phyloP scores from a whole-genome alignment of 2,329 filamentous ascomycete species.

The Beauveria medogensis region DNA sequence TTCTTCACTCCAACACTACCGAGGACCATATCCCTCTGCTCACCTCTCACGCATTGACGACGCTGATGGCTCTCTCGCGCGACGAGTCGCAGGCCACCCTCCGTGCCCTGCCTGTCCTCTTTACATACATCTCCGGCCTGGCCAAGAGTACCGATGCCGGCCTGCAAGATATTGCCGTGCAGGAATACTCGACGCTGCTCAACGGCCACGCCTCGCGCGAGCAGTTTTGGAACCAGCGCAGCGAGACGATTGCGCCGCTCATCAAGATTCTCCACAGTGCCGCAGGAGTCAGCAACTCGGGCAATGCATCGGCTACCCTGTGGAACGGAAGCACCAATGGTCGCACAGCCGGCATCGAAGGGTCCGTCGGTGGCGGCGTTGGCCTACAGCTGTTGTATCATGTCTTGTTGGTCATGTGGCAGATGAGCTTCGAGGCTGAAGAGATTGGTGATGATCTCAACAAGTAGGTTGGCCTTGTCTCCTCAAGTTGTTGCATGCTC shows the following conservation, averaged over 20 bases:
- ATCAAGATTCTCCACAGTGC: slow-evolving; percentile 75
- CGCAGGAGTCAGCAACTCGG: slow-evolving; percentile 62
- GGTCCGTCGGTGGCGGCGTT: slow-evolving; percentile 67
- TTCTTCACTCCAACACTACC: slow-evolving; percentile 68
- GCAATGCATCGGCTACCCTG: slow-evolving; percentile 49
- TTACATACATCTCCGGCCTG: slow-evolving; percentile 77
- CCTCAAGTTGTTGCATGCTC: slow-evolving; percentile 10
- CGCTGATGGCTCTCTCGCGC: slow-evolving; percentile 62
- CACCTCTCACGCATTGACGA: slow-evolving; percentile 78
- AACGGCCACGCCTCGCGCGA: slow-evolving; percentile 65
- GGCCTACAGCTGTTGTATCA: slow-evolving; percentile 91
- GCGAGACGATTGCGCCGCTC: slow-evolving; percentile 75
- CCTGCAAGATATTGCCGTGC: slow-evolving; percentile 90
- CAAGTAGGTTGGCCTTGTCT: slow-evolving; percentile 51
- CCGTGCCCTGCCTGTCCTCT: slow-evolving; percentile 71
- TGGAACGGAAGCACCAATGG: slow-evolving; percentile 48
- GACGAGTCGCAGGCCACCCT: slow-evolving; percentile 58
- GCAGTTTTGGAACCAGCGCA: slow-evolving; percentile 85
- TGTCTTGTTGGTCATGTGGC: slow-evolving; percentile 88
- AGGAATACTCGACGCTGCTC: slow-evolving; percentile 79
- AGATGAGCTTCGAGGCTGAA: slow-evolving; percentile 88
- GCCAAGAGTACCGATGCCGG: slow-evolving; percentile 81
- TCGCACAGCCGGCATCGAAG: slow-evolving; percentile 55
- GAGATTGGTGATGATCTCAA: slow-evolving; percentile 68
- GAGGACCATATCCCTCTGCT: slow-evolving; percentile 83